Conservation (phyloP, 2,329 filamentous ascomycete genomes). For the Lithohypha guttulata region DNA sequence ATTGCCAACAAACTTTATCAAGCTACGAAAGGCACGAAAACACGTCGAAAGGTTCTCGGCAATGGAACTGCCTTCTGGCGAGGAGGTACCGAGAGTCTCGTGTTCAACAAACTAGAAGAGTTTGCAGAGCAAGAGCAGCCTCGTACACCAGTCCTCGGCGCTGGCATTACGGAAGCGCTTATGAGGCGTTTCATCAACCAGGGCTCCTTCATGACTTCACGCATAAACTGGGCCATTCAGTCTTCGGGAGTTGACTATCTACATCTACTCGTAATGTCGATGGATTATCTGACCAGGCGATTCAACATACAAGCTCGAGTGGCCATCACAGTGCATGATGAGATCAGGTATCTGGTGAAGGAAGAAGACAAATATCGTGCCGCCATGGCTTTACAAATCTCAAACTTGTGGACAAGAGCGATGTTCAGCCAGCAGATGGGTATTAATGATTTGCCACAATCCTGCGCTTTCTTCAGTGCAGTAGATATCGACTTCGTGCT, state of each 20-base stretch:
- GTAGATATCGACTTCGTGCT: slow-evolving; percentile 91
- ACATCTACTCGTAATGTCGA: slow-evolving; percentile 80
- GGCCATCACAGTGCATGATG: slow-evolving; percentile 91
- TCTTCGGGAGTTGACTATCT: slow-evolving; percentile 95
- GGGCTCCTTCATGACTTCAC: slow-evolving; percentile 84
- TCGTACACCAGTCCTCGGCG: slow-evolving; percentile 81
- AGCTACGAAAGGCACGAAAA: slow-evolving; percentile 83
- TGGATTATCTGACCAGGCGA: slow-evolving; percentile 83
- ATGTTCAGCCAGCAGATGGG: slow-evolving; percentile 98
- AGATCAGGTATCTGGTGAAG: slow-evolving; percentile 86
- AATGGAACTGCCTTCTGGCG: slow-evolving; percentile 78
- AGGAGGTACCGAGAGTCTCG: slow-evolving; percentile 90
- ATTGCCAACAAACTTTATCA: slow-evolving; percentile 74
- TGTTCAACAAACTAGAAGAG: slow-evolving; percentile 96
- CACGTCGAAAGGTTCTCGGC: slow-evolving; percentile 55
- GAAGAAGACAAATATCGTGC: slow-evolving; percentile 76
- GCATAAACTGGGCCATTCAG: slow-evolving; percentile 99
- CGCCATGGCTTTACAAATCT: slow-evolving; percentile 84
- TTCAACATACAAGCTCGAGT: slow-evolving; percentile 79
- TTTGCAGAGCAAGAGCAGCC: slow-evolving; percentile 92
- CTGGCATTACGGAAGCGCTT: slow-evolving; percentile 89
- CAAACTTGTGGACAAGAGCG: slow-evolving; percentile 91
- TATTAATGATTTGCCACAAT: slow-evolving; percentile 86
- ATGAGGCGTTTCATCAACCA: slow-evolving; percentile 80
- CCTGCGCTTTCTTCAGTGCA: slow-evolving; percentile 90